Evolutionary conservation across 352 stramenopile species (phyloP).

Genomic region (Phytophthora aleatoria): DNA sequence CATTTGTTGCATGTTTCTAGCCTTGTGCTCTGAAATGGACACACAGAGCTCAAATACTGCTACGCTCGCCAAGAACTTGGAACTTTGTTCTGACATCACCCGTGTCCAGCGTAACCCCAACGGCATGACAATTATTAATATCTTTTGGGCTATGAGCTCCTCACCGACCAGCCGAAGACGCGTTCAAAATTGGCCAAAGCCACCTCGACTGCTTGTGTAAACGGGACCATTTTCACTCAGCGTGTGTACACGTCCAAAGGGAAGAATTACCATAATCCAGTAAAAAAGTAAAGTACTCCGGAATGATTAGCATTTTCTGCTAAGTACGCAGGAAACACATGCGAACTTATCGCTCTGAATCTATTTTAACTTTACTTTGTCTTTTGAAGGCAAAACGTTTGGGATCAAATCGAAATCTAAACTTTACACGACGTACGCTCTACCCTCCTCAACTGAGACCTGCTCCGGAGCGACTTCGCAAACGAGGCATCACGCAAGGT

Average conservation of each 20-base stretch:
- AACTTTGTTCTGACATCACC: not conserved
- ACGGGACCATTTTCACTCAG: conserved; percentile 4
- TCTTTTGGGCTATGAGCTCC: not conserved
- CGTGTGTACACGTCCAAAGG: conserved; percentile 10
- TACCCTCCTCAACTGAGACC: no score
- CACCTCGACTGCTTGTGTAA: conserved; percentile 1
- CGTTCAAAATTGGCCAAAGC: not conserved
- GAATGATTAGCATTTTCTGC: no score
- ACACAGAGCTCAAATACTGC: not conserved
- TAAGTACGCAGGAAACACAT: no score
- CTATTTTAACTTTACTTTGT: no score
- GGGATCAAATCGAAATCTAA: no score
- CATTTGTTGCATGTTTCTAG: conserved; percentile 13
- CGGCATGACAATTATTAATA: not conserved
- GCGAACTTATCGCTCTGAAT: no score
- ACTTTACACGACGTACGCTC: no score
- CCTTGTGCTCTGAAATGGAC: not conserved
- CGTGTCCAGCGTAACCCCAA: not conserved
- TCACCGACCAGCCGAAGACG: not conserved
- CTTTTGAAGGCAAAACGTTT: no score
- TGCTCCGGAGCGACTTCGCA: no score
- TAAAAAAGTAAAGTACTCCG: no score
- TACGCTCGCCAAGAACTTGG: not conserved
- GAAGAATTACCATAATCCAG: not conserved
- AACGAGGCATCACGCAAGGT: no score